These are phyloP conservation scores for Pisolithus thermaeus DNA, from an alignment of 1,284 basidiomycete genomes.

Conservation along the genomic window DNA sequence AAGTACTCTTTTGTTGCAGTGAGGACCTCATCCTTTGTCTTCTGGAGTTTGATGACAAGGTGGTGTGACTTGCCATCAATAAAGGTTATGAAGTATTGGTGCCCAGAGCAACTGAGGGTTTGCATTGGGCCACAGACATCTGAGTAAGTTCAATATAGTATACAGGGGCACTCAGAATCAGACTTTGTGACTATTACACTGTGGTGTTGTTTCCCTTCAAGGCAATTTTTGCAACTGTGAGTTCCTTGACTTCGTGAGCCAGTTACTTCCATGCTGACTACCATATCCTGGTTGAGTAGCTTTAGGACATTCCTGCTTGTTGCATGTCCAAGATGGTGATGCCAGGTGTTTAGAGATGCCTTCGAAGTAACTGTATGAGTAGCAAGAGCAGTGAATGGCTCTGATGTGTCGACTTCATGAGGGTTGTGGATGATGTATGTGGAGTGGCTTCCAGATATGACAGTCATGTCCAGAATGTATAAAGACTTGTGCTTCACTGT, in stretches of 20 bases:
- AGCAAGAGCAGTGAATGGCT: no score
- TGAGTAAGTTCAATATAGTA: slow-evolving; percentile 1
- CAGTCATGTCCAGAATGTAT: not conserved
- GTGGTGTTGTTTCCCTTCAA: slow-evolving; percentile 3
- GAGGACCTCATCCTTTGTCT: not conserved
- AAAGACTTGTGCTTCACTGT: not conserved
- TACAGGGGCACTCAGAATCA: not conserved
- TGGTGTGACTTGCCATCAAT: slow-evolving; percentile 2
- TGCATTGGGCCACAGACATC: slow-evolving; percentile 5
- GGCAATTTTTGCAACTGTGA: slow-evolving; percentile 1
- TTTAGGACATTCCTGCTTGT: not conserved
- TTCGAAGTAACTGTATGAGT: no score
- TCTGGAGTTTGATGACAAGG: not conserved
- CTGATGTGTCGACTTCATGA: no score
- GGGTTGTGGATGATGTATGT: not conserved
- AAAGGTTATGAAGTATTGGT: slow-evolving; percentile 1
- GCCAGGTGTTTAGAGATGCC: slow-evolving; percentile 4
- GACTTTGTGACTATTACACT: not conserved
- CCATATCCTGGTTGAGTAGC: slow-evolving; percentile 8
- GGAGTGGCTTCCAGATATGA: not conserved
- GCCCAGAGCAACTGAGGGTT: not conserved
- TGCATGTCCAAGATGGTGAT: slow-evolving; percentile 6
- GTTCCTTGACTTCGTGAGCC: slow-evolving; percentile 4
- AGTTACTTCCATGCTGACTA: slow-evolving; percentile 8
- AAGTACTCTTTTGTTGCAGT: not conserved